Evolutionary conservation across 2,329 filamentous ascomycete genomes (phyloP).

Genomic region (Sporothrix pseudoabietina): DNA sequence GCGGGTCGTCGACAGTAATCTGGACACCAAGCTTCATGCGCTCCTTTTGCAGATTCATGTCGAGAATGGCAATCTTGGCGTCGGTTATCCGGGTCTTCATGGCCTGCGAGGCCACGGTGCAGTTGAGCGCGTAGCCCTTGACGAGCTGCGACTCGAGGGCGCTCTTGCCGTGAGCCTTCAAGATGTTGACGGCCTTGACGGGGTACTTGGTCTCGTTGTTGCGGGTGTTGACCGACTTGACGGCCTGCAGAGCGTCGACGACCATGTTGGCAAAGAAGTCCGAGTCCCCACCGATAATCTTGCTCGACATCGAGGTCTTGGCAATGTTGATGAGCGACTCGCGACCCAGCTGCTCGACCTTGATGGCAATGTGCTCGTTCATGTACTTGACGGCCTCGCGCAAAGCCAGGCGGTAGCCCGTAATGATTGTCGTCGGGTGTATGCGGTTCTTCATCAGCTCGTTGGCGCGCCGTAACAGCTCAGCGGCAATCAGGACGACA

Average conservation of each 20-base stretch:
- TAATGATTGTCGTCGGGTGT: constrained; percentile 99
- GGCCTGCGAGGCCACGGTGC: constrained; percentile 95
- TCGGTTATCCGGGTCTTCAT: constrained; percentile 93
- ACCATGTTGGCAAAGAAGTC: constrained; percentile 98
- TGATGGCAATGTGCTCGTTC: constrained; percentile 96
- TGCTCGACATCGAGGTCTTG: constrained; percentile 99
- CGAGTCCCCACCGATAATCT: constrained; percentile 93
- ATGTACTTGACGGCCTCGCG: constrained; percentile 98
- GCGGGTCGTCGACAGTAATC: constrained; percentile 95
- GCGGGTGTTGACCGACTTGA: constrained; percentile 89
- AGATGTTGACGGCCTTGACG: constrained; percentile 97
- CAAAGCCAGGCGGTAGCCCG: constrained; percentile 91
- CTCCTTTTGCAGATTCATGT: constrained; percentile 99
- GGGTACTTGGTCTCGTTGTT: constrained; percentile 87
- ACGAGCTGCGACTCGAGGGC: constrained; percentile 83
- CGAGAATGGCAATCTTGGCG: constrained; percentile 93
- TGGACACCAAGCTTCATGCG: constrained; percentile 99
- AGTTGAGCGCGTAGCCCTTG: constrained; percentile 97
- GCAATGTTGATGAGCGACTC: constrained; percentile 93
- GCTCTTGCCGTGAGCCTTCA: constrained; percentile 97
- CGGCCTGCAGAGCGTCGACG: constrained; percentile 91
- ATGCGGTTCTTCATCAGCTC: constrained; percentile 99
- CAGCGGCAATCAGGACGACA: constrained; percentile 93
- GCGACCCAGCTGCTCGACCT: constrained; percentile 86
- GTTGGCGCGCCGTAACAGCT: constrained; percentile 90